Evolutionary conservation across 768 basidiomycete species (phyloP).

Genomic region (Lactarius akahatsu): DNA sequence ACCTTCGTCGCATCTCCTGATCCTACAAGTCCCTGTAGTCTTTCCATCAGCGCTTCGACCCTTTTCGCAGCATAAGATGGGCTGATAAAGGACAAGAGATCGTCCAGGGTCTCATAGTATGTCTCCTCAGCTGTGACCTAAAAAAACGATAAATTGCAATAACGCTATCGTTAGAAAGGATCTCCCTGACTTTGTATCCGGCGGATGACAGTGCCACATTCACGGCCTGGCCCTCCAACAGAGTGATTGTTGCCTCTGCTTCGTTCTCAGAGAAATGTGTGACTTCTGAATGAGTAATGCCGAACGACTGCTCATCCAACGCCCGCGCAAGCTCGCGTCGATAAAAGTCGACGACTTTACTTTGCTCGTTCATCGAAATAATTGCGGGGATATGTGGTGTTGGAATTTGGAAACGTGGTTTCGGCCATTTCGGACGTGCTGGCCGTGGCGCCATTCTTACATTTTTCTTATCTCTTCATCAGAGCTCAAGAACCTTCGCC

Average conservation of each 20-base stretch:
- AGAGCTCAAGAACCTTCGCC: too few relatives aligned
- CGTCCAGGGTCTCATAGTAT: constrained; percentile 27
- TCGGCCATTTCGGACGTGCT: too few relatives aligned
- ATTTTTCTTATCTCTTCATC: too few relatives aligned
- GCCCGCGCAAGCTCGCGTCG: constrained; percentile 22
- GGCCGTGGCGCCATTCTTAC: too few relatives aligned
- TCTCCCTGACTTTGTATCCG: constrained; percentile 25
- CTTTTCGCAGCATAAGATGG: constrained; percentile 17
- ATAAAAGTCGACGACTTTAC: constrained; percentile 18
- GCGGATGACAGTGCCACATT: constrained; percentile 19
- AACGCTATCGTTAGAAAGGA: neutral
- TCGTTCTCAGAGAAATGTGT: constrained; percentile 7
- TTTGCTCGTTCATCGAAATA: constrained; percentile 5
- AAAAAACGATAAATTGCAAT: neutral
- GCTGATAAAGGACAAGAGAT: constrained; percentile 25
- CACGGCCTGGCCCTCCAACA: constrained; percentile 21
- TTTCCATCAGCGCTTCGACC: constrained; percentile 13
- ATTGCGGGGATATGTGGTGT: neutral
- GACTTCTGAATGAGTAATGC: constrained; percentile 13
- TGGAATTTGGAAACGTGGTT: too few relatives aligned
- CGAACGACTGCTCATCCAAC: constrained; percentile 26
- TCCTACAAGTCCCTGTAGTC: constrained; percentile 10
- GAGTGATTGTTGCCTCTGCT: constrained; percentile 21
- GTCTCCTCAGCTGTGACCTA: constrained; percentile 12
- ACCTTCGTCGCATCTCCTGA: neutral